Evolutionary conservation across 1,139 yeast species (phyloP), one percentile per base, ranked within the genome.

Genomic region (Debaryomyces robertsiae): DNA sequence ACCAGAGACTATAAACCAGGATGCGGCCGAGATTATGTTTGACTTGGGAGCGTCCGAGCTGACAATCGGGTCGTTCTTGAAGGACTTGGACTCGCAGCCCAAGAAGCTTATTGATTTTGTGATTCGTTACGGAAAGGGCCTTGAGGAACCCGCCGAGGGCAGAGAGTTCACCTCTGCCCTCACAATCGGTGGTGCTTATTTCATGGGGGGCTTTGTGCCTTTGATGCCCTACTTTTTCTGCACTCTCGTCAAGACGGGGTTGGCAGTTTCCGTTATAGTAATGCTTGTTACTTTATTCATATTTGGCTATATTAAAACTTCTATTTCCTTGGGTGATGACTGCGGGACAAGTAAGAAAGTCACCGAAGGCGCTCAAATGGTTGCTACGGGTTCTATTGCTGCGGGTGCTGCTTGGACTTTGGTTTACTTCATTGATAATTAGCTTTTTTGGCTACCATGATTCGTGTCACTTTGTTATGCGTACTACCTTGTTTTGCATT

Each of bases 321-420:
- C 84, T 32, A 79, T 90, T 40, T 85, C 97, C 7, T 80, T 91
- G 69, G 95, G 95, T 42, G 81, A 79, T 29, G 91, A 83, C 47
- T 81, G 89, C 54, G 76, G 88, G 11, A 63, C 63, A 7, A 56
- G 60, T 45, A 81, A 80, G 54, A 86, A 88, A 55, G 67, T 85
- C 4, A 65, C 69, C 36, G 96, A 90, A 61, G 98, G 98, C 39
- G 42, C 85, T 31, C 95, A 90, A 65, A 93, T 93, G 98, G 83
- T 90, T 42, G 67, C 85, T 15, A 91, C 89, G 39, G 98, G 98
- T 32, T 95, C 97, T 13, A 68, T 86, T 25, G 98, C 98, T 18
- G 98, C 98, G 4, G 95, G 96, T 6, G 88, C 95, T 18, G 98
- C 98, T 15, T 93, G 96, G 96, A 81, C 82, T 34, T 77, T 91